These are phyloP conservation scores for Singerocomus inundabilis DNA, from an alignment of 1,284 basidiomycete species.

Conservation along the genomic window DNA sequence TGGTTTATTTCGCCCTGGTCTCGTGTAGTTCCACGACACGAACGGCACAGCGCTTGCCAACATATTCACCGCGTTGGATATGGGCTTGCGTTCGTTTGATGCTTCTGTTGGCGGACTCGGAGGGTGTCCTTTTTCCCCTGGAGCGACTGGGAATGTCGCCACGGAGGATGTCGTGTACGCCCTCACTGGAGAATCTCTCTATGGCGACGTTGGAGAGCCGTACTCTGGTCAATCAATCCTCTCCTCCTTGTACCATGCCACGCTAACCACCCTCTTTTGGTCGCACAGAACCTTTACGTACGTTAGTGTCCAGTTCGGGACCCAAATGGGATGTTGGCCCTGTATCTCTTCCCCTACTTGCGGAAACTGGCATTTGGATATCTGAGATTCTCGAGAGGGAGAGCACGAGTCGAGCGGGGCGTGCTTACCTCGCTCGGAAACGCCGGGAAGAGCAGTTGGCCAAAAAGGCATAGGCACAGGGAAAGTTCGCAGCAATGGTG, in stretches of 20 bases:
- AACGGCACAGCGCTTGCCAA: constrained; percentile 82
- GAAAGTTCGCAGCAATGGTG: too few species aligned
- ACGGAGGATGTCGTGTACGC: constrained; percentile 91
- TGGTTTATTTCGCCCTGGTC: constrained; percentile 2
- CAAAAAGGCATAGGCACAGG: constrained; percentile 19
- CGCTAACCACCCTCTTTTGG: background rate
- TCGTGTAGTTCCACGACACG: constrained; percentile 91
- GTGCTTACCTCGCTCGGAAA: constrained; percentile 65
- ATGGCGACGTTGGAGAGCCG: constrained; percentile 22
- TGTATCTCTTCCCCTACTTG: constrained; percentile 65
- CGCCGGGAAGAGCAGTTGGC: constrained; percentile 34
- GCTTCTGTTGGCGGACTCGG: constrained; percentile 85
- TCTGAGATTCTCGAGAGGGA: constrained; percentile 62
- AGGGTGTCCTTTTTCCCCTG: constrained; percentile 94
- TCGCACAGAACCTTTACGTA: constrained; percentile 6
- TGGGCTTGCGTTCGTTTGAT: constrained; percentile 70
- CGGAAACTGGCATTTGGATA: constrained; percentile 81
- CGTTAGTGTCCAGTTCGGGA: background rate
- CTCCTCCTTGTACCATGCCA: background rate
- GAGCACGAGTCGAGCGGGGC: constrained; percentile 79
- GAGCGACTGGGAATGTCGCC: constrained; percentile 91
- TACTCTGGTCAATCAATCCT: constrained; percentile 19
- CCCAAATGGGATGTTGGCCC: constrained; percentile 61
- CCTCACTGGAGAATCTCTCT: constrained; percentile 48
- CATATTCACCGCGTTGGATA: constrained; percentile 60